Evolutionary conservation across 2,329 filamentous ascomycete genomes (phyloP).

Genomic region (Colletotrichum sansevieriae): DNA sequence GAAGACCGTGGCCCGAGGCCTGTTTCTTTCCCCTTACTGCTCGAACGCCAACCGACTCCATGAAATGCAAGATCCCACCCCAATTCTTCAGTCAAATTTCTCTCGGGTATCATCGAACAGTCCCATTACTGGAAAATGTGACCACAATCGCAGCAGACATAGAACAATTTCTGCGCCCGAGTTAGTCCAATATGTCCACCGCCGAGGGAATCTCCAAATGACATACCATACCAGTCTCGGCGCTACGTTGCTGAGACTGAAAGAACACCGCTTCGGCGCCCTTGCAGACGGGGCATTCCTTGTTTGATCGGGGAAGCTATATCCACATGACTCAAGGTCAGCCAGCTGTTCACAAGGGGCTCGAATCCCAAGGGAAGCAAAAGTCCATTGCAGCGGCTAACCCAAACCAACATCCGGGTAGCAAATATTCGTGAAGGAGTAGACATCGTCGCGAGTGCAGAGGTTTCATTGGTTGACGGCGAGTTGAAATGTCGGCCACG

Average conservation of each 20-base stretch:
- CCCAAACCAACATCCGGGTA: constrained; percentile 7
- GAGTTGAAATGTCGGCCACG: constrained; percentile 38
- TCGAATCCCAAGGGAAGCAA: constrained; percentile 42
- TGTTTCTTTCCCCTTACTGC: constrained; percentile 16
- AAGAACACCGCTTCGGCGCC: constrained; percentile 97
- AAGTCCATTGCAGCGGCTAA: constrained; percentile 40
- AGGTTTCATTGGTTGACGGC: constrained; percentile 27
- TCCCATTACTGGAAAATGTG: constrained; percentile 78
- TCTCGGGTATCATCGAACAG: constrained; percentile 45
- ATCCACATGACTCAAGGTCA: constrained; percentile 57
- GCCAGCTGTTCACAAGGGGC: constrained; percentile 50
- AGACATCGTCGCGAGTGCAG: background rate
- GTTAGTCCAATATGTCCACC: constrained; percentile 45
- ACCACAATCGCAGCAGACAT: constrained; percentile 94
- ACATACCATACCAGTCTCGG: constrained; percentile 97
- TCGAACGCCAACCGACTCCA: constrained; percentile 35
- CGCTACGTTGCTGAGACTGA: constrained; percentile 96
- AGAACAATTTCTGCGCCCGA: constrained; percentile 81
- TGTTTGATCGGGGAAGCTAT: constrained; percentile 92
- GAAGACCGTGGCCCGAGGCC: constrained; percentile 12
- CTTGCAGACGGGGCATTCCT: constrained; percentile 85
- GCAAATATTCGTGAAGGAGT: constrained; percentile 1
- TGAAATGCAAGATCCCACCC: constrained; percentile 23
- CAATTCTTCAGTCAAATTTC: constrained; percentile 10
- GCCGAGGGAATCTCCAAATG: background rate